Conservation (phyloP, 1,284 basidiomycete genomes). For the Xerocomus nothofagi region DNA sequence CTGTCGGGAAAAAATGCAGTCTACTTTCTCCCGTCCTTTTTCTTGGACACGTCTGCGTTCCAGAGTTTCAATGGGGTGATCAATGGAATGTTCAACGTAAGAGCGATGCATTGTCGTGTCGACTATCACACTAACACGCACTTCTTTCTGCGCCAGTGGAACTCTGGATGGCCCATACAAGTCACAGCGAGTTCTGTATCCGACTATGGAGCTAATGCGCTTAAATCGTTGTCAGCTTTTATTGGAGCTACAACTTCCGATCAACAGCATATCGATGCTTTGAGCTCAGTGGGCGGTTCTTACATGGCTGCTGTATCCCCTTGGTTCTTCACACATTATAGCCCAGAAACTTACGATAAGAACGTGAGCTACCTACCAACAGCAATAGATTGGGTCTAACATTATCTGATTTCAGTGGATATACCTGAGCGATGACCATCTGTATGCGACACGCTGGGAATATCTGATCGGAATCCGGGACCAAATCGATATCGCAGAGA, state of each 20-base stretch:
- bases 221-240: constrained; percentile 41
- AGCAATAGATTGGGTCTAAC: constrained; percentile 6
- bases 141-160: constrained; percentile 47
- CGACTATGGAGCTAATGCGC: constrained; percentile 18
- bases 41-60: constrained; percentile 55
- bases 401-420: constrained; percentile 45
- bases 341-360: constrained; percentile 70
- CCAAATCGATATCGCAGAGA: constrained; percentile 58
- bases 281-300: constrained; percentile 34
- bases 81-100: constrained; percentile 63
- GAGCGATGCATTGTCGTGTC: constrained; percentile 7
- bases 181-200: constrained; percentile 48
- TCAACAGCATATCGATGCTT: constrained; percentile 41
- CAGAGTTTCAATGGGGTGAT: constrained; percentile 48
- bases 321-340: constrained; percentile 81
- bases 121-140: constrained; percentile 3
- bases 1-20: constrained; percentile 49
- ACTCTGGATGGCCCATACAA: constrained; percentile 64
- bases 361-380: constrained; percentile 52
- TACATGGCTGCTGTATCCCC: constrained; percentile 55
- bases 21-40: constrained; percentile 68
- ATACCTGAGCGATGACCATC: constrained; percentile 68
- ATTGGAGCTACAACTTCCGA: constrained; percentile 53
- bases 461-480: constrained; percentile 60
- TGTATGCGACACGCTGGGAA: constrained; percentile 78